phyloP scores from a whole-genome alignment of 2,329 filamentous ascomycete species.

The Sporothrix globosa region DNA sequence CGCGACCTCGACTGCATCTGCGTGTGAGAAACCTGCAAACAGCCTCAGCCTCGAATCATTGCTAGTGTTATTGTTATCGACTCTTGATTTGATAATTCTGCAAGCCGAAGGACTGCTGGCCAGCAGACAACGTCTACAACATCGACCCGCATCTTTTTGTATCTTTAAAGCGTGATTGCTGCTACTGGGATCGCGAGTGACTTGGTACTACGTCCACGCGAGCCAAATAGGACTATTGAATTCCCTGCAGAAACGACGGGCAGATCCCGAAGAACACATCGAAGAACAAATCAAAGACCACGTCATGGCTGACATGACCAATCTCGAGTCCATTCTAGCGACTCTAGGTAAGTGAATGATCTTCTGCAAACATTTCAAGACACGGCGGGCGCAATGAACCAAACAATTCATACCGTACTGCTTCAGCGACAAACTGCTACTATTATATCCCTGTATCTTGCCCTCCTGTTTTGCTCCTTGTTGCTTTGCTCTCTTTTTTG shows the following conservation, averaged over 20 bases:
- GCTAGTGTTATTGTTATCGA: slow-evolving; percentile 4
- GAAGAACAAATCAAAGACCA: background rate
- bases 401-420: background rate
- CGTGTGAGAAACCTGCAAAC: background rate
- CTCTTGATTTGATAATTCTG: background rate
- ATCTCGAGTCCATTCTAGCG: slow-evolving; percentile 39
- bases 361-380: background rate
- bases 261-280: background rate
- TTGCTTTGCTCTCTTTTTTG: background rate
- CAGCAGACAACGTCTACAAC: background rate
- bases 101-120: slow-evolving; percentile 2
- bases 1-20: slow-evolving; percentile 19
- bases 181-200: slow-evolving; percentile 18
- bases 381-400: background rate
- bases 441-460: slow-evolving; percentile 3
- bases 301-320: slow-evolving; percentile 35
- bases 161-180: slow-evolving; percentile 7
- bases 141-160: background rate
- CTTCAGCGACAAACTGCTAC: background rate
- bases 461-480: background rate
- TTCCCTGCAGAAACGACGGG: background rate
- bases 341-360: slow-evolving; percentile 37
- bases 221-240: slow-evolving; percentile 4
- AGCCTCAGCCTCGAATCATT: background rate
- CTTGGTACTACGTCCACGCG: background rate